phyloP scores from a whole-genome alignment of 208 protist species.

The Giardia duodenalis region DNA sequence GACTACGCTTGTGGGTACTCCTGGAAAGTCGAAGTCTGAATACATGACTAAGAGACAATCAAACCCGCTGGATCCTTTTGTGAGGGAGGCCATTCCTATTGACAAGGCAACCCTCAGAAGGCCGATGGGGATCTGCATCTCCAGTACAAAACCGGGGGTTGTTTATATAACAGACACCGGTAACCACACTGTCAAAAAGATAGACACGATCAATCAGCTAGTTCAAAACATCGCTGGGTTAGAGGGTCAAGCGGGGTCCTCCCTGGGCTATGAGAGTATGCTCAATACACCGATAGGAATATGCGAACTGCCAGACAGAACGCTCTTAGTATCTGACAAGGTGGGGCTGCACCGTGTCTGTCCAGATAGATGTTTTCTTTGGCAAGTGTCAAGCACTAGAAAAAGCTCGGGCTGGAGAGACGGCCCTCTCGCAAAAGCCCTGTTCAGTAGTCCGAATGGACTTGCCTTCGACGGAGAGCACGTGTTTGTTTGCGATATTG shows the following conservation, averaged over 20 bases:
- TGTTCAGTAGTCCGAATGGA: neutral
- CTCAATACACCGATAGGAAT: neutral
- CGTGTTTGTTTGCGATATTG: neutral
- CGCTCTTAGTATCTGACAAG: neutral
- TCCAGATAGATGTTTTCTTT: neutral
- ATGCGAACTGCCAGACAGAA: conserved; percentile 17
- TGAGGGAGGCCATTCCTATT: neutral
- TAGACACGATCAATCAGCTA: neutral
- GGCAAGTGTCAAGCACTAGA: neutral
- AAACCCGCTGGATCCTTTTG: neutral
- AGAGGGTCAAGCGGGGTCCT: neutral
- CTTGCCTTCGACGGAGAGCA: neutral
- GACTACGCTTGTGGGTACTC: neutral
- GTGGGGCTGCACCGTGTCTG: neutral
- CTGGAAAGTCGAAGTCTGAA: neutral
- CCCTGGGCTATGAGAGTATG: neutral
- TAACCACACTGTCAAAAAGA: neutral
- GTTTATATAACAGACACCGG: neutral
- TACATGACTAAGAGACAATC: neutral
- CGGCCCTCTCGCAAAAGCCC: neutral
- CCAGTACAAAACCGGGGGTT: neutral
- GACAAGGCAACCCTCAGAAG: neutral
- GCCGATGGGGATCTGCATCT: neutral
- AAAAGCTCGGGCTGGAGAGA: neutral
- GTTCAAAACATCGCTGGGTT: neutral